A percentile compares a stretch with the other conserved stretches of the same genome.
These are phyloP conservation scores for Elsinoe australis DNA, from an alignment of 2,329 filamentous ascomycete species.

Conservation along the genomic window DNA sequence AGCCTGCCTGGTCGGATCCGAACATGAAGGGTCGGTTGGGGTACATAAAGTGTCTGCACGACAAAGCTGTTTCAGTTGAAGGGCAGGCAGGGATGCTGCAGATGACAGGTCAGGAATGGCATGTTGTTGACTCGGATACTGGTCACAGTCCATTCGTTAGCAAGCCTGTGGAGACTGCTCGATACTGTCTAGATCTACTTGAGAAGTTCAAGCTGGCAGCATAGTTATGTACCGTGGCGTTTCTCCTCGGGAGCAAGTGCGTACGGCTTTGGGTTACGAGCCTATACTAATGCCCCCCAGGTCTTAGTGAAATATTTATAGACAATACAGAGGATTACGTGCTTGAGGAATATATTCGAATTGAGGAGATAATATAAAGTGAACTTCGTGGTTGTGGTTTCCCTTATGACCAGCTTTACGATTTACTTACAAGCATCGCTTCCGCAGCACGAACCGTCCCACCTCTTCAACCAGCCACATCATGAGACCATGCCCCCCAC, in stretches of 20 bases:
- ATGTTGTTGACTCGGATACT: constrained; percentile 6
- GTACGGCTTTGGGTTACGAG: too few species aligned
- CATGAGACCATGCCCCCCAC: constrained; percentile 17
- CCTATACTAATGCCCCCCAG: too few species aligned
- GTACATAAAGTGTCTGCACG: constrained; percentile 4
- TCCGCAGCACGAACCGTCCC: constrained; percentile 3
- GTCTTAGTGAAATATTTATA: too few species aligned
- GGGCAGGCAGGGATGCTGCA: not conserved
- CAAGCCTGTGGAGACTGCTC: constrained; percentile 2
- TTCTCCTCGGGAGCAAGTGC: too few species aligned
- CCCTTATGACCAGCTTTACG: not conserved
- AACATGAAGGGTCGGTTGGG: constrained; percentile 2
- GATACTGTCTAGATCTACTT: not conserved
- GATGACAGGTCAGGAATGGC: not conserved
- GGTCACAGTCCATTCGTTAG: constrained; percentile 13
- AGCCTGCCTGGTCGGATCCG: constrained; percentile 1
- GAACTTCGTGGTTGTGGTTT: not conserved
- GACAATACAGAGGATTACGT: too few species aligned
- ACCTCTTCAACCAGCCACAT: constrained; percentile 10
- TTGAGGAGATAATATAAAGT: too few species aligned
- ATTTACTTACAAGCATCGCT: not conserved
- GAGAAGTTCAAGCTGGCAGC: not conserved
- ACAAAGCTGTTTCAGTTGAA: not conserved
- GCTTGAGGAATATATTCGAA: too few species aligned
- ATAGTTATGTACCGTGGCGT: not conserved